Percentiles rank a stretch among this genome's conserved stretches.
These are phyloP conservation scores for Cyclocybe aegerita DNA, from an alignment of 768 basidiomycete species.

Conservation along the genomic window DNA sequence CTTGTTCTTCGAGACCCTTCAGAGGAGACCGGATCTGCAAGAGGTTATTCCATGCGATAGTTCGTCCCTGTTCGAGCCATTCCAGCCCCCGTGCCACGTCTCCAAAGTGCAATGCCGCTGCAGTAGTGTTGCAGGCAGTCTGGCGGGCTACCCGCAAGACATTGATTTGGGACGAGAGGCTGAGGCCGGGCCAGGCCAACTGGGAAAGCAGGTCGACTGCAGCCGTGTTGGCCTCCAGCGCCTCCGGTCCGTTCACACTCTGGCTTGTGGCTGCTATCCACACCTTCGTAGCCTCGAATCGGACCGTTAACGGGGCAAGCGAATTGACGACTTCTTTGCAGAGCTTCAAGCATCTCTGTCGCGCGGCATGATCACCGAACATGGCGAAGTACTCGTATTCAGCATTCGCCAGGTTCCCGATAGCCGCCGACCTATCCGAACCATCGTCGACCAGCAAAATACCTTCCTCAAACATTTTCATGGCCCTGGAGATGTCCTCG, in stretches of 20 bases:
- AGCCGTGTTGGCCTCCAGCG: slow-evolving; percentile 1
- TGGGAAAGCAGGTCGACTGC: slow-evolving; percentile 5
- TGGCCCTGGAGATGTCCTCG: background rate
- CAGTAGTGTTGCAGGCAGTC: slow-evolving; percentile 4
- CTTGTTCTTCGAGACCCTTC: background rate
- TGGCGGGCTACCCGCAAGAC: slow-evolving; percentile 1
- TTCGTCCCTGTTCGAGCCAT: slow-evolving; percentile 14
- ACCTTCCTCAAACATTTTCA: too few relatives aligned
- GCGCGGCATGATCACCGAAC: background rate
- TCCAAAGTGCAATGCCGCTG: slow-evolving; percentile 3
- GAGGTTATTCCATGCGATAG: slow-evolving; percentile 11
- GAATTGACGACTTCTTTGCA: slow-evolving; percentile 2
- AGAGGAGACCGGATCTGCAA: slow-evolving; percentile 5
- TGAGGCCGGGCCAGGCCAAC: slow-evolving; percentile 8
- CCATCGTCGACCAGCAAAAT: too few relatives aligned
- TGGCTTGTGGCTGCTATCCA: slow-evolving; percentile 2
- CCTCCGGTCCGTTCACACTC: background rate
- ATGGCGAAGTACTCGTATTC: background rate
- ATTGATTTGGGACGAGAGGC: slow-evolving; percentile 4
- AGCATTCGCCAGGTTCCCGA: slow-evolving; percentile 1
- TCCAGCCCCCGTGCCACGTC: background rate
- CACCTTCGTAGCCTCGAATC: slow-evolving; percentile 1
- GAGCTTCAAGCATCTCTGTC: slow-evolving; percentile 2
- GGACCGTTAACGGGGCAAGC: slow-evolving; percentile 1
- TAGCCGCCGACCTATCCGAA: background rate